These are phyloP conservation scores for Ogataea zsoltii DNA, from an alignment of 805 yeast genomes.

Conservation along the genomic window DNA sequence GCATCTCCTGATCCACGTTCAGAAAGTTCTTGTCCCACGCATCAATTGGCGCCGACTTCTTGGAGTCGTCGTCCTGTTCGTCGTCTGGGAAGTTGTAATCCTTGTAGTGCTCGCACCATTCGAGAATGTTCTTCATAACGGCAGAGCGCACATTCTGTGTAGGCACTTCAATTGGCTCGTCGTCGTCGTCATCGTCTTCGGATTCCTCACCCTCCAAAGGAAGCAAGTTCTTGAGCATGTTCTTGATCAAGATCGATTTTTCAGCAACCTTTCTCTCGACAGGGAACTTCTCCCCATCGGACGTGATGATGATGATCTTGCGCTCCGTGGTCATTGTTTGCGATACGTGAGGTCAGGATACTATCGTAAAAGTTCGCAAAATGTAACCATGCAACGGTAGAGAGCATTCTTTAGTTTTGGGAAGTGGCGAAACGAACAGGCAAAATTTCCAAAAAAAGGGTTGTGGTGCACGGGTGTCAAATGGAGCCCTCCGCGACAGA, in stretches of 20 bases:
- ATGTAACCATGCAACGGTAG: neutral
- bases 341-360: no score
- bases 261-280: constrained; percentile 84
- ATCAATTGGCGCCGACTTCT: constrained; percentile 87
- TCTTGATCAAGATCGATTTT: constrained; percentile 80
- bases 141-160: constrained; percentile 87
- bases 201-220: constrained; percentile 38
- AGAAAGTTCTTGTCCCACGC: constrained; percentile 95
- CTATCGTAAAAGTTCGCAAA: neutral
- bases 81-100: constrained; percentile 73
- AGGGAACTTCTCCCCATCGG: constrained; percentile 77
- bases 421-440: no score
- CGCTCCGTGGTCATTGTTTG: constrained; percentile 22
- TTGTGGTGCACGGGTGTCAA: no score
- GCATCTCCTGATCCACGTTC: constrained; percentile 90
- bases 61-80: constrained; percentile 80
- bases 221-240: constrained; percentile 73
- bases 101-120: constrained; percentile 95
- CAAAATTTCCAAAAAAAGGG: no score
- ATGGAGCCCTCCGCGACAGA: no score
- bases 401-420: neutral
- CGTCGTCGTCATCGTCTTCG: constrained; percentile 51
- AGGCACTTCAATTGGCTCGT: constrained; percentile 77
- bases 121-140: constrained; percentile 86
- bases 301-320: constrained; percentile 53